Percentiles rank a stretch among this genome's conserved stretches.
Evolutionary conservation across 2,329 filamentous ascomycete species (phyloP).

Genomic region (Xylaria arbuscula): DNA sequence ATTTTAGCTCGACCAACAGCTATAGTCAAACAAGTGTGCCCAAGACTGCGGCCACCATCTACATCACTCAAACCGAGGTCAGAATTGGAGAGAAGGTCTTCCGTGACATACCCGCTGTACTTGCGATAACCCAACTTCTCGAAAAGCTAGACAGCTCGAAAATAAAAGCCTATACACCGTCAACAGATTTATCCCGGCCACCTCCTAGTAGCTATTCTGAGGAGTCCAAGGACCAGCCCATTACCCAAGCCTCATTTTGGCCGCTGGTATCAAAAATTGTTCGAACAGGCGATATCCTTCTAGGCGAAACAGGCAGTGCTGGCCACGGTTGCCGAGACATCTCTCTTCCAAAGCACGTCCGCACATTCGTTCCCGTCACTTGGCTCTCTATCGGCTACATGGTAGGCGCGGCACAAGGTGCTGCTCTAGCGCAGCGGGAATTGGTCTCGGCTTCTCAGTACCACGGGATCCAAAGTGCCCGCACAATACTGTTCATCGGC

Average conservation of each 20-base stretch:
- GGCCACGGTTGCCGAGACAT: conserved; percentile 64
- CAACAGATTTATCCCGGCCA: conserved; percentile 47
- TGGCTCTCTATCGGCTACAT: conserved; percentile 72
- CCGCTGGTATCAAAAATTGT: conserved; percentile 59
- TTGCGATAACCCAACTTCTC: conserved; percentile 42
- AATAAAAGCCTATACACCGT: conserved; percentile 42
- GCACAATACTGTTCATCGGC: conserved; percentile 69
- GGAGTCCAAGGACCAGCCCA: conserved; percentile 47
- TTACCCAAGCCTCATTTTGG: conserved; percentile 63
- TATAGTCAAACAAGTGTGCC: conserved; percentile 54
- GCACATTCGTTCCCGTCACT: conserved; percentile 62
- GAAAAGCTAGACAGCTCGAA: conserved; percentile 42
- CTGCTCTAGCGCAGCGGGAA: conserved; percentile 65
- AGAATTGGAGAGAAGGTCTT: conserved; percentile 48
- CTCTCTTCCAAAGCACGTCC: conserved; percentile 60
- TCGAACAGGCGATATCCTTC: conserved; percentile 63
- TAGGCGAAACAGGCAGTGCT: conserved; percentile 69
- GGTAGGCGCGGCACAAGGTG: conserved; percentile 66
- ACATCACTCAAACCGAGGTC: conserved; percentile 51
- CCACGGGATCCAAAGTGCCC: conserved; percentile 48
- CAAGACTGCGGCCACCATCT: conserved; percentile 48
- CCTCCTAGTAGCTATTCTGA: conserved; percentile 37
- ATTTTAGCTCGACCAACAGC: conserved; percentile 60
- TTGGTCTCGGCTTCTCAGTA: conserved; percentile 49
- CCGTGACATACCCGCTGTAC: conserved; percentile 46